Conservation (phyloP, 345 rosid genomes). For the Punica granatum region DNA sequence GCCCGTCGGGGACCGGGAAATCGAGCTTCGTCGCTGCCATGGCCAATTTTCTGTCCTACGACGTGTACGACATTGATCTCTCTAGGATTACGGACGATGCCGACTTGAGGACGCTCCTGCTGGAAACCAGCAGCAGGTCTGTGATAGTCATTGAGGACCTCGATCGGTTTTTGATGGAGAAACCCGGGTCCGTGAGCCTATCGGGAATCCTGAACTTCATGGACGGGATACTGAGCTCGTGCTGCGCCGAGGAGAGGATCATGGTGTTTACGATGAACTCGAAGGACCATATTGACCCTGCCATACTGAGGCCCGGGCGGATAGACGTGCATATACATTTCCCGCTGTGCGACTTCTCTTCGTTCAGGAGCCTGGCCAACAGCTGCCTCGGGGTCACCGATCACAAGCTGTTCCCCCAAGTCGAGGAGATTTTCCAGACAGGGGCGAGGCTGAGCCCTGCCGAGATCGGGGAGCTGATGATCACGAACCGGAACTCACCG, state of each 20-base stretch:
- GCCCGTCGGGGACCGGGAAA: conserved; percentile 47
- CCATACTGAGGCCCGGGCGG: conserved; percentile 38
- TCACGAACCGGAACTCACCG: conserved; percentile 39
- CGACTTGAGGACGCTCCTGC: conserved; percentile 29
- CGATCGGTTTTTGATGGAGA: conserved; percentile 33
- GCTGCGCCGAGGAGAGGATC: conserved; percentile 39
- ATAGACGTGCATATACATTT: conserved; percentile 44
- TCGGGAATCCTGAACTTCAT: conserved; percentile 39
- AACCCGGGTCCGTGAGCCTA: conserved; percentile 17
- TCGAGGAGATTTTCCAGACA: conserved; percentile 34
- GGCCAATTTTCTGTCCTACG: conserved; percentile 41
- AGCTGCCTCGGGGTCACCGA: conserved; percentile 39
- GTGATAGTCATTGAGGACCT: conserved; percentile 42
- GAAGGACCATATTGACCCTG: conserved; percentile 34
- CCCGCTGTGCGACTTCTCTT: conserved; percentile 32
- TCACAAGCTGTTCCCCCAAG: conserved; percentile 41
- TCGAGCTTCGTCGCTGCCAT: conserved; percentile 44
- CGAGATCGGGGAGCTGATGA: conserved; percentile 46
- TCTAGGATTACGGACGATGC: conserved; percentile 30
- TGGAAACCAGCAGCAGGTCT: conserved; percentile 29
- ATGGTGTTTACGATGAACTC: conserved; percentile 37
- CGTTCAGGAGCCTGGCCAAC: conserved; percentile 33
- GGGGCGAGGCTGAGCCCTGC: conserved; percentile 47
- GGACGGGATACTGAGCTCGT: conserved; percentile 41
- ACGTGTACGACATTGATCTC: conserved; percentile 42